phyloP scores from a whole-genome alignment of 2,329 filamentous ascomycete species.

The Epicoccum nigrum region DNA sequence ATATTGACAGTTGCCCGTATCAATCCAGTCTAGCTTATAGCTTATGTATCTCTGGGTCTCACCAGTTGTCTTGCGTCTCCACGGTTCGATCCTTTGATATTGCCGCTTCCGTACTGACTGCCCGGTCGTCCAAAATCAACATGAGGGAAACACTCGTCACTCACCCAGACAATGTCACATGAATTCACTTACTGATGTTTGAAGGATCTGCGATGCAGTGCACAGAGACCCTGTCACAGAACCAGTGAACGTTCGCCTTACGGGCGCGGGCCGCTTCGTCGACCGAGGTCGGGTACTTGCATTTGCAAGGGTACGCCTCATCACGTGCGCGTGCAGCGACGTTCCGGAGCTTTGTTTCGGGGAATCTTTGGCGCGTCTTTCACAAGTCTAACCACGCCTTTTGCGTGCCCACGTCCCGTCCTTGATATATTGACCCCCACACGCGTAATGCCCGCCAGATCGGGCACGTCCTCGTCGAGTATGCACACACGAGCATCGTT shows the following conservation, averaged over 20 bases:
- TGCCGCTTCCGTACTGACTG: constrained; percentile 8
- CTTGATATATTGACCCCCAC: constrained; percentile 8
- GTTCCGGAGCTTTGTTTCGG: constrained; percentile 18
- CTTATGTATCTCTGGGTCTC: constrained; percentile 13
- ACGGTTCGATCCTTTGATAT: constrained; percentile 13
- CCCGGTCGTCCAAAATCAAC: no score
- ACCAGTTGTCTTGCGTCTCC: constrained; percentile 12
- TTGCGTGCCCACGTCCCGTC: constrained; percentile 19
- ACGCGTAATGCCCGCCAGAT: constrained; percentile 38
- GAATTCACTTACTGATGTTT: background rate
- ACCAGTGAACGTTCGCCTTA: constrained; percentile 5
- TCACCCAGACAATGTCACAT: background rate
- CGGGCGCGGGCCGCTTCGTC: constrained; percentile 14
- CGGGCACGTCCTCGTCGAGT: constrained; percentile 42
- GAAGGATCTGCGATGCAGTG: background rate
- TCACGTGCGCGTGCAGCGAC: constrained; percentile 5
- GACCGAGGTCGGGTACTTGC: constrained; percentile 9
- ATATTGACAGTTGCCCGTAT: constrained; percentile 7
- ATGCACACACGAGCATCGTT: constrained; percentile 44
- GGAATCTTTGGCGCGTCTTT: constrained; percentile 21
- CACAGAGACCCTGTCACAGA: background rate
- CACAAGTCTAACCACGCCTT: constrained; percentile 29
- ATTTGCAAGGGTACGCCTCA: constrained; percentile 11
- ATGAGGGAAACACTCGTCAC: background rate
- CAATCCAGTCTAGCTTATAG: constrained; percentile 4